Percentiles rank a stretch among this genome's conserved stretches.
Conservation (phyloP, 2,329 filamentous ascomycete species). For the Diaporthe aspalathi region DNA sequence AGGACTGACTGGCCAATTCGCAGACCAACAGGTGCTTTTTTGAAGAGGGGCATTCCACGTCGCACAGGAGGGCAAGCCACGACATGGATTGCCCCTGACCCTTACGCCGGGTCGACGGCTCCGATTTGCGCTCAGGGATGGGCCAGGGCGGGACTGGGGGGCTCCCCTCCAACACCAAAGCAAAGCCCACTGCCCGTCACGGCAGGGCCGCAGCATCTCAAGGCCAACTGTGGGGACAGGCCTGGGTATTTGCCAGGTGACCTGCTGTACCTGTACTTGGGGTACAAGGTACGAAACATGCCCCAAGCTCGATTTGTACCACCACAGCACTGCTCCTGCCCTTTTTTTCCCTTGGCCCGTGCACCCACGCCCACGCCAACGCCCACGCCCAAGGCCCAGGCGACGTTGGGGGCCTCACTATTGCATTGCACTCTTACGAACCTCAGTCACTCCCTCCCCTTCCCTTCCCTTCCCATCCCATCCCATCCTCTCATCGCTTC, state of each 20-base stretch:
- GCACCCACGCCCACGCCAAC: neutral
- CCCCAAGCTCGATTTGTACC: neutral
- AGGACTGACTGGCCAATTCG: neutral
- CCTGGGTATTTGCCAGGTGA: neutral
- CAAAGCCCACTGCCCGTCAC: neutral
- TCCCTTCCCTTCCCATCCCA: neutral
- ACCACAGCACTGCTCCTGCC: neutral
- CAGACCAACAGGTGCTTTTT: neutral
- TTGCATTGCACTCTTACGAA: slow-evolving; percentile 6
- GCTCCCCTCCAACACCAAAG: neutral
- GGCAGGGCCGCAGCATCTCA: slow-evolving; percentile 16
- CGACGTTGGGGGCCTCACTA: neutral
- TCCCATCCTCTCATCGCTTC: slow-evolving; percentile 2
- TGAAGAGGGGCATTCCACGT: slow-evolving; percentile 21
- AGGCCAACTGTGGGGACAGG: neutral
- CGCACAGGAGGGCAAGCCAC: neutral
- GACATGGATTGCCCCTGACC: slow-evolving; percentile 18
- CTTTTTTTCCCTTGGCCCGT: neutral
- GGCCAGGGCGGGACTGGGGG: slow-evolving; percentile 24
- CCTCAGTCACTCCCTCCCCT: neutral
- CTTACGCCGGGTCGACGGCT: slow-evolving; percentile 8
- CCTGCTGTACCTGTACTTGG: neutral
- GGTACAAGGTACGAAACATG: too few relatives aligned
- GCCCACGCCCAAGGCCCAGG: too few relatives aligned
- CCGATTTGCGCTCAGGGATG: slow-evolving; percentile 30